Evolutionary conservation across 305 asterid genomes (phyloP).

Genomic region (Caryopteris hybrid): DNA sequence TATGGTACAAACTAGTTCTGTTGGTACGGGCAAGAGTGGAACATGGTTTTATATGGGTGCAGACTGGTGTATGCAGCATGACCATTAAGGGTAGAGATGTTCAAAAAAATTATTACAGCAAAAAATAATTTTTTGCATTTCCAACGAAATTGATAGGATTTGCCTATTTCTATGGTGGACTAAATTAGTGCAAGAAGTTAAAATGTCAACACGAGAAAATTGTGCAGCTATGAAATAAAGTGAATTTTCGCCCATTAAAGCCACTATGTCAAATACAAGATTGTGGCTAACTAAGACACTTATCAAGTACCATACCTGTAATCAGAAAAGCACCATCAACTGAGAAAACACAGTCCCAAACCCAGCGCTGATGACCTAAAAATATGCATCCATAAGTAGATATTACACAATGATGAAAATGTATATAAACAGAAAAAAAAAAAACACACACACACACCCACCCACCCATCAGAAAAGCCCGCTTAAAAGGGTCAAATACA

Average conservation of each 20-base stretch:
- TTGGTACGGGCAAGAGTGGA: too few species aligned
- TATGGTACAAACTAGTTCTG: too few species aligned
- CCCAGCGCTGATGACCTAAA: conserved; percentile 95
- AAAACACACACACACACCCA: neutral
- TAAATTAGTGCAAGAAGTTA: neutral
- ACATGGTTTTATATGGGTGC: too few species aligned
- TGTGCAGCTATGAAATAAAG: too few species aligned
- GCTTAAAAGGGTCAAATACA: neutral
- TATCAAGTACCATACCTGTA: conserved; percentile 49
- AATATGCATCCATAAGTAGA: conserved; percentile 8
- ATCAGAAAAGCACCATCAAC: conserved; percentile 92
- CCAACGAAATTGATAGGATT: too few species aligned
- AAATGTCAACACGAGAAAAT: neutral
- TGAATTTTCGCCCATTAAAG: too few species aligned
- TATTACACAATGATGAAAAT: too few species aligned
- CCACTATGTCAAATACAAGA: neutral
- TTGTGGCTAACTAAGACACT: neutral
- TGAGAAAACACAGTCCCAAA: conserved; percentile 97
- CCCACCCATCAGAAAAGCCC: neutral
- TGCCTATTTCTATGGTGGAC: neutral
- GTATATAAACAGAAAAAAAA: neutral
- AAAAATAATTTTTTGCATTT: too few species aligned
- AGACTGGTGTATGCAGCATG: too few species aligned
- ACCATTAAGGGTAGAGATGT: too few species aligned
- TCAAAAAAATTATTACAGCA: too few species aligned